Evolutionary conservation across 768 basidiomycete genomes (phyloP).

Genomic region (Mycena polygramma): DNA sequence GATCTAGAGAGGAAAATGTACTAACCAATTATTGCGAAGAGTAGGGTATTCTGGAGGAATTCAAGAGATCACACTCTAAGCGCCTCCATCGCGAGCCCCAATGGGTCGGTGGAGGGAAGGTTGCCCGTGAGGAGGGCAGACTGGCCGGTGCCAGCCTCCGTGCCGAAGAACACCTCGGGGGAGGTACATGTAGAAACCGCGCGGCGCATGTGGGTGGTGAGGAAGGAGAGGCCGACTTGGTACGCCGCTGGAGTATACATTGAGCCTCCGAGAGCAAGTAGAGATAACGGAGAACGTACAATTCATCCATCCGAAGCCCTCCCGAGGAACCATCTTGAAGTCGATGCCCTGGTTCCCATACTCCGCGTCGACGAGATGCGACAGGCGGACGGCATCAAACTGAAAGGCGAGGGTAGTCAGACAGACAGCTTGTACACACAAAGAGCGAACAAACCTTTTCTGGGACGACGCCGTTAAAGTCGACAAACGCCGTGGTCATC

Average conservation of each 20-base stretch:
- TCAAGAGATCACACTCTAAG: slow-evolving; percentile 43
- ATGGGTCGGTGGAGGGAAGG: slow-evolving; percentile 63
- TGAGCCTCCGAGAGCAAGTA: neutral
- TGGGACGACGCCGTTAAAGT: slow-evolving; percentile 98
- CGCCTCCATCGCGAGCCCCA: slow-evolving; percentile 75
- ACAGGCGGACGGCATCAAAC: slow-evolving; percentile 97
- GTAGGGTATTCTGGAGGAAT: slow-evolving; percentile 12
- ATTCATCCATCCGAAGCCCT: slow-evolving; percentile 99
- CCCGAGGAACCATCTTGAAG: slow-evolving; percentile 97
- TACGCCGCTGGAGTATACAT: slow-evolving; percentile 78
- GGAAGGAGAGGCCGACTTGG: slow-evolving; percentile 95
- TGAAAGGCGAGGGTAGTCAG: slow-evolving; percentile 43
- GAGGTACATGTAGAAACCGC: slow-evolving; percentile 96
- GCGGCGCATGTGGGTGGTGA: slow-evolving; percentile 94
- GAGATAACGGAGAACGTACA: slow-evolving; percentile 59
- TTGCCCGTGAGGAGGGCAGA: slow-evolving; percentile 52
- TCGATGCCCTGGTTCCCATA: slow-evolving; percentile 97
- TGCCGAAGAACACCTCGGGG: slow-evolving; percentile 89
- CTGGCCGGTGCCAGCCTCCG: slow-evolving; percentile 53
- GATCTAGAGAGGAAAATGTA: slow-evolving; percentile 12
- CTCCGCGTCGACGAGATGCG: slow-evolving; percentile 96
- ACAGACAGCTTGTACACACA: slow-evolving; percentile 14
- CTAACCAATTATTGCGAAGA: slow-evolving; percentile 20
- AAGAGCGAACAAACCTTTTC: slow-evolving; percentile 77
- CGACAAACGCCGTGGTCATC: slow-evolving; percentile 95